Evolutionary conservation across 1,139 yeast genomes (phyloP).

Genomic region (Yamadazyma triangularis): DNA sequence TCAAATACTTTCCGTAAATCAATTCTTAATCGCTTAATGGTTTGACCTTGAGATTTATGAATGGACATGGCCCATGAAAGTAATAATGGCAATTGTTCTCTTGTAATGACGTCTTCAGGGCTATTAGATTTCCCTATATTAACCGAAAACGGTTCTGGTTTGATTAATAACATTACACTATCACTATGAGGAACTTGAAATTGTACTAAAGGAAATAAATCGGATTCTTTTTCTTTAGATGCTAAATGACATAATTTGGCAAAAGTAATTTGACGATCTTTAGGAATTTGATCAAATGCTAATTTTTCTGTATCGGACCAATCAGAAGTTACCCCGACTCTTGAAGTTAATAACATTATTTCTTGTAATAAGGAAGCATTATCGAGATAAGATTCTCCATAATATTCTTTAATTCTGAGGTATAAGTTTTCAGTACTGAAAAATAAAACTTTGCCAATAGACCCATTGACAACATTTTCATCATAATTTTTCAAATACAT

Average conservation of each 20-base stretch:
- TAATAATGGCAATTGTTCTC: constrained; percentile 68
- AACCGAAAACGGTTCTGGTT: constrained; percentile 67
- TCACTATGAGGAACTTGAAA: constrained; percentile 39
- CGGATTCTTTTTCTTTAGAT: constrained; percentile 18
- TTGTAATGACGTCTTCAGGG: constrained; percentile 21
- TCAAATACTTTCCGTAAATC: constrained; percentile 78
- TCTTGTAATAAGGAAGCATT: constrained; percentile 18
- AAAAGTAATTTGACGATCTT: constrained; percentile 21
- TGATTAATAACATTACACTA: constrained; percentile 41
- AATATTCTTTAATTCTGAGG: constrained; percentile 23
- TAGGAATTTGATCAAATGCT: constrained; percentile 22
- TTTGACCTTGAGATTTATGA: constrained; percentile 96
- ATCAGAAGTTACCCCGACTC: constrained; percentile 19
- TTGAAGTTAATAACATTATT: constrained; percentile 20
- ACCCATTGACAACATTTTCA: constrained; percentile 51
- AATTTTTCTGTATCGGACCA: constrained; percentile 45
- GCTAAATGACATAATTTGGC: constrained; percentile 31
- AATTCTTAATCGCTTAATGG: constrained; percentile 75
- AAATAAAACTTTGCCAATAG: constrained; percentile 56
- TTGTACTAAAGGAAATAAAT: constrained; percentile 52
- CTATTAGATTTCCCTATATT: constrained; percentile 12
- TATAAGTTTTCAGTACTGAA: constrained; percentile 45
- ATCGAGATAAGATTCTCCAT: constrained; percentile 18
- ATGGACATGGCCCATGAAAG: constrained; percentile 88
- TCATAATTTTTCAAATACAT: constrained; percentile 48